Base-by-base conservation (phyloP, 768 basidiomycete genomes). In the Psilocybe cubensis region DNA sequence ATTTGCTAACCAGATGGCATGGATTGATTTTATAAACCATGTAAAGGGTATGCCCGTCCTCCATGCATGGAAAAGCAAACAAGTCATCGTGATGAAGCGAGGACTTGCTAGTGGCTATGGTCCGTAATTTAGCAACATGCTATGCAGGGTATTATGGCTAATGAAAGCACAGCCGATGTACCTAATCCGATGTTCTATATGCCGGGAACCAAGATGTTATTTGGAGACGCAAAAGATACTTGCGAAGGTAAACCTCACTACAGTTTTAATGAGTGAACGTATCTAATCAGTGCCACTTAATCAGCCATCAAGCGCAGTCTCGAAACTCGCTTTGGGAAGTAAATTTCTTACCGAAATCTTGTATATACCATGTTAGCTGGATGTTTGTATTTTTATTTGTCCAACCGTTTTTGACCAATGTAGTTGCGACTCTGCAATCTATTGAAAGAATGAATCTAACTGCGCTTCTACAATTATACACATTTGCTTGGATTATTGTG, bases 141-240 rank as follows among this genome's bases (percentile, higher is more conserved):
- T 46, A 50, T 4, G 42, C 51, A 27, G 21, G 20, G 48, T 17
- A 21, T 38, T 21, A 31, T 21, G n/a, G 28, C 59, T 63, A 18
- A 64, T 24, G 25, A n/a, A 25, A 53, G 8, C 40, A 48, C 70
- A 90, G 92, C 94, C 51, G 92, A 94, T 68, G 92, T 94, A 9
- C 93, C 91, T 10, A 95, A 95, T 69, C 93, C 93, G 18, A 90
- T 95, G 88, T 95, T 95, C 79, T 95, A 91, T 72, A 92, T 93
- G 88, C 84, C 87, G 20, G 87, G 88, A 43, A 90, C 93, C 21
- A 91, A 88, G 75, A 95, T 95, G 94, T 65, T 95, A 60, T 95
- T 95, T 64, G 93, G 94, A 42, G 94, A 95, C 70, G 94, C 94
- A 29, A 94, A 93, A 68, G 89, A 91, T 65, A 91, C 89, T 27